Conservation (phyloP, 108 stramenopile species). For the Conticribra weissflogii region DNA sequence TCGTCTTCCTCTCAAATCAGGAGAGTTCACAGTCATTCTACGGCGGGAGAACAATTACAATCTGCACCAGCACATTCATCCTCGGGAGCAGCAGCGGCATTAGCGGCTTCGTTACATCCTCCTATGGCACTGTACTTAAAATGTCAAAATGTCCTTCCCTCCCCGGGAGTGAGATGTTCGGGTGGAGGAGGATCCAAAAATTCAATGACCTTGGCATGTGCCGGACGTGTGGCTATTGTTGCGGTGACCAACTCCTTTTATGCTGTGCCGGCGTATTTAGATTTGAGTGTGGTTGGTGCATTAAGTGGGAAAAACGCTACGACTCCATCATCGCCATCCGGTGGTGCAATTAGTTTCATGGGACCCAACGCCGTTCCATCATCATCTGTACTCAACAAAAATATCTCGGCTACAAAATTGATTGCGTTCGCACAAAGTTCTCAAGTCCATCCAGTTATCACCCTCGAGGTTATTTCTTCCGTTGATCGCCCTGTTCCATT, state of each 20-base stretch:
- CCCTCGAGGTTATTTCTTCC: constrained; percentile 49
- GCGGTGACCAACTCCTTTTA: constrained; percentile 78
- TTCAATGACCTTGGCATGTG: constrained; percentile 62
- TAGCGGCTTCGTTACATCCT: constrained; percentile 2
- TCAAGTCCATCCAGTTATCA: constrained; percentile 81
- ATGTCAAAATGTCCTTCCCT: constrained; percentile 45
- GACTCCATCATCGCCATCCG: no score
- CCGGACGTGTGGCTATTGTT: constrained; percentile 70
- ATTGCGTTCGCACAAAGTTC: constrained; percentile 72
- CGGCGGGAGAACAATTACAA: no score
- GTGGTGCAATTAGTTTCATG: background rate
- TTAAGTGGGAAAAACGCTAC: no score
- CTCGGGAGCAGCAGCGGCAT: background rate
- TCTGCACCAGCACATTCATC: background rate
- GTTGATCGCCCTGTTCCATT: background rate
- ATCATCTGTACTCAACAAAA: constrained; percentile 33
- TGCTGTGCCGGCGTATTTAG: constrained; percentile 56
- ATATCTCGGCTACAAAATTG: constrained; percentile 50
- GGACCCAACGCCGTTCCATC: constrained; percentile 1
- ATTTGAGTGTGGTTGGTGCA: constrained; percentile 17
- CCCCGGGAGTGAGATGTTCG: constrained; percentile 69
- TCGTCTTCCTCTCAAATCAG: background rate
- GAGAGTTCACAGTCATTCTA: no score
- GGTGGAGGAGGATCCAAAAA: constrained; percentile 66
- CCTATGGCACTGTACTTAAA: constrained; percentile 37